These are phyloP conservation scores for Malus sieversii DNA, from an alignment of 306 rosid species.

Conservation along the genomic window DNA sequence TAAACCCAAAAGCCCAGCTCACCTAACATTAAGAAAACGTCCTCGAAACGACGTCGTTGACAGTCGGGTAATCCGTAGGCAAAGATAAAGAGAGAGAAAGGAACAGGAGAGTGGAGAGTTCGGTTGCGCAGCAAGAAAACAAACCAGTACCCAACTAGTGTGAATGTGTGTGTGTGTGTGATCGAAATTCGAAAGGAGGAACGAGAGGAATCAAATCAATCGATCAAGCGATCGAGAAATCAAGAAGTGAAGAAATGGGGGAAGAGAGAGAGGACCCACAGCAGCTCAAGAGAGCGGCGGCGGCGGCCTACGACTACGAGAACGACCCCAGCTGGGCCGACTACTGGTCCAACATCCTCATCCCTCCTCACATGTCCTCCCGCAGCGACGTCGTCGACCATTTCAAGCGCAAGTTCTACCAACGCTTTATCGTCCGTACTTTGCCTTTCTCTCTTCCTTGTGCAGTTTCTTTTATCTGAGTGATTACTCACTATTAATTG, in stretches of 20 bases:
- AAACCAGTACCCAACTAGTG: background rate
- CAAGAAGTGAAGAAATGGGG: conserved; percentile 33
- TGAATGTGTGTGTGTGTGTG: background rate
- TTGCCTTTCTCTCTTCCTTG: background rate
- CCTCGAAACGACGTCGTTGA: background rate
- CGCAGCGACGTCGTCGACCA: conserved; percentile 63
- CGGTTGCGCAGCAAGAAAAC: background rate
- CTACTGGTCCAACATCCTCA: conserved; percentile 88
- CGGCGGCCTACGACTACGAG: conserved; percentile 83
- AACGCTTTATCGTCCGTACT: conserved; percentile 58
- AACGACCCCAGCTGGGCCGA: conserved; percentile 78
- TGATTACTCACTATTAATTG: background rate
- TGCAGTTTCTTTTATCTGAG: background rate
- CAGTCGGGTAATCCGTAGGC: background rate
- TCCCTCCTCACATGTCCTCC: conserved; percentile 72
- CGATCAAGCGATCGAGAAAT: background rate
- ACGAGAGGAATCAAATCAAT: background rate
- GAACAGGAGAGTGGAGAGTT: background rate
- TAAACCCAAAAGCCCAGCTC: background rate
- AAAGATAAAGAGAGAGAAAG: background rate
- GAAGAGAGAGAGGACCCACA: conserved; percentile 72
- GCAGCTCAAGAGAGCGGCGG: conserved; percentile 64
- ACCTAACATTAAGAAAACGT: background rate
- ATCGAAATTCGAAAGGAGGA: background rate
- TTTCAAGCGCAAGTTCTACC: conserved; percentile 90